Evolutionary conservation across 805 yeast species (phyloP), one percentile per base, ranked within the genome.

Genomic region (Metschnikowia chrysomelidarum): DNA sequence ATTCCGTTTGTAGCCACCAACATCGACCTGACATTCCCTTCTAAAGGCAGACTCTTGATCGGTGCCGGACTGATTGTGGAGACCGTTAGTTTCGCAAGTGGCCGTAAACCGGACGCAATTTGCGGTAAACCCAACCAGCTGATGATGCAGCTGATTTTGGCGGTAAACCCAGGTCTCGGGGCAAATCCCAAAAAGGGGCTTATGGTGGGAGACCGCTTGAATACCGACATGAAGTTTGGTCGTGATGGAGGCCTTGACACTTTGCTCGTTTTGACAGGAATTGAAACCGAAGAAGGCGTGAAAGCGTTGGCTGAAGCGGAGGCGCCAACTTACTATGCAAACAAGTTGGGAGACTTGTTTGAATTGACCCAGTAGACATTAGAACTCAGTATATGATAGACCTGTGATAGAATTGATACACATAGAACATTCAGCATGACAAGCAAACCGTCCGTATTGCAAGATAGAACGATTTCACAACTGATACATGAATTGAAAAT

Each of bases 21-120:
- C 59, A 85, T 86, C 27, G 98, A 93, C 60, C 83, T 96, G 1
- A 93, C 98, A 0, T 93, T 80, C 67, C 98, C 98, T 2, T 77
- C 84, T 40, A 81, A 85, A 59, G 96, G 95, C 1, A 69, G 76
- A 49, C 74, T 86, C 31, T 72, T 93, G 32, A 95, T 96, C 13
- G 98, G 98, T 19, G 98, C 98, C 1, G 98, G 98, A 1, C 81
- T 96, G 2, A 76, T 87, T 46, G 80, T 91, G 27, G 85, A 87
- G 47, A 73, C 88, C 0, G 79, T 87, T 12, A 76, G 86, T 2
- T 78, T 64, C 47, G 81, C 91, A 9, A 64, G 86, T 15, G 89
- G 87, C n/a, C 75, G 96, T 47, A 65, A 75, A 43, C 98, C 98
- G 1, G 80, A 80, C 36, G 83, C 91, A 2, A 51, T 66, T 19